Evolutionary conservation across 352 stramenopile genomes (phyloP), one percentile per base, ranked within the genome.

Genomic region (Globisporangium middletonii): DNA sequence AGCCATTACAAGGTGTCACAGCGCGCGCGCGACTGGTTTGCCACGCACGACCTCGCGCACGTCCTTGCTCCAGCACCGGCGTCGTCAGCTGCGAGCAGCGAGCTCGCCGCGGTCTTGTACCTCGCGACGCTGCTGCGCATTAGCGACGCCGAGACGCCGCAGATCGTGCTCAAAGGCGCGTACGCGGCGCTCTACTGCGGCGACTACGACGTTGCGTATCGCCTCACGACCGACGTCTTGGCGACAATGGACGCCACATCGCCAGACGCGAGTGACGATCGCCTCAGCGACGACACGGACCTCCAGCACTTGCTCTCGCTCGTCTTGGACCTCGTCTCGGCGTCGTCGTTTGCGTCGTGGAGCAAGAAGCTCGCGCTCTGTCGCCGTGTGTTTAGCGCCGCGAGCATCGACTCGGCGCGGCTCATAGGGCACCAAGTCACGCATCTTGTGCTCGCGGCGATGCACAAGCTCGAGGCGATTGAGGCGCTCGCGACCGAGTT

Each of bases 111-210:
- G 7, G 60, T 90, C 3, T 61, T 87, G 70, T 54, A 79, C 28
- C 54, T 90, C 41, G 75, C 78, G 0, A 70, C 70, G 19, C 47
- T 90, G 15, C 64, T 90, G 19, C 72, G 64, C 35, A 65, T 88
- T 12, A 64, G 72, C 37, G 56, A 62, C 18, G 15, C 6, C 12
- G 45, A 67, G 16, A 72, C 72, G 43, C 55, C 77, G 26, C 63
- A 75, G 44, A 85, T 89, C 42, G 59, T 68, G 63, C 73, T 88
- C 63, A 85, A 88, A 64, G 77, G 75, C 11, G 75, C 79, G 6
- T 87, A 89, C 55, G 73, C 81, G 5, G 77, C 81, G 3, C 57
- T 91, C 1, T 88, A 89, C 37, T 88, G 77, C 38, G 68, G 71
- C 37, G 79, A 91, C 58, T 89, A 77, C 23, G 77, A 88, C 37